These are phyloP conservation scores for Hypoxylon trugodes DNA, from an alignment of 495 filamentous ascomycete species.

Conservation along the genomic window DNA sequence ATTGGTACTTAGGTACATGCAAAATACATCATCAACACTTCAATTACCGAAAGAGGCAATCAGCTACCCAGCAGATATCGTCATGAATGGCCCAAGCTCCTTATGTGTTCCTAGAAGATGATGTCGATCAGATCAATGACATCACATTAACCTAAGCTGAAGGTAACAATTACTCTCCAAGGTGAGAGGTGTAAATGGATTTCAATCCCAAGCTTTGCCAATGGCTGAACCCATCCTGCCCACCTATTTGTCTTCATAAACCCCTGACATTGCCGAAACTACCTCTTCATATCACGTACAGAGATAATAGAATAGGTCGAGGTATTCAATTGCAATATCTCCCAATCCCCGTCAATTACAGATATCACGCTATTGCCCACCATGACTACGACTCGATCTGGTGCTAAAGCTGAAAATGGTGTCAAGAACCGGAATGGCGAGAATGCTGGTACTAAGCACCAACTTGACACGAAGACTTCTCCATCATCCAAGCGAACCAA, in stretches of 20 bases:
- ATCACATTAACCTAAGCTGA: slow-evolving; percentile 20
- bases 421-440: slow-evolving; percentile 20
- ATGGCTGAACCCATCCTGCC: not conserved
- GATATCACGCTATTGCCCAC: slow-evolving; percentile 10
- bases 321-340: not conserved
- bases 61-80: too few relatives aligned
- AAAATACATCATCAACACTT: slow-evolving; percentile 8
- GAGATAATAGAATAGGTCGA: not conserved
- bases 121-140: slow-evolving; percentile 30
- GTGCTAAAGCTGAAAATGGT: slow-evolving; percentile 35
- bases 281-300: too few relatives aligned
- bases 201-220: not conserved
- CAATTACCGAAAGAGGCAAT: slow-evolving; percentile 21
- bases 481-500: slow-evolving; percentile 37
- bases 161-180: slow-evolving; percentile 1
- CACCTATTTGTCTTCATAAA: not conserved
- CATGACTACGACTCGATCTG: slow-evolving; percentile 44
- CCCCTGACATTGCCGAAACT: not conserved
- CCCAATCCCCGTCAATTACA: not conserved
- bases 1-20: not conserved
- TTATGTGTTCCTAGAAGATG: slow-evolving; percentile 7
- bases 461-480: slow-evolving; percentile 23
- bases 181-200: not conserved
- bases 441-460: slow-evolving; percentile 33
- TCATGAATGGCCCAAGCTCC: slow-evolving; percentile 32